Evolutionary conservation across 2,329 filamentous ascomycete species (phyloP), one percentile per base, ranked within the genome.

Genomic region (Falciphora oryzae): DNA sequence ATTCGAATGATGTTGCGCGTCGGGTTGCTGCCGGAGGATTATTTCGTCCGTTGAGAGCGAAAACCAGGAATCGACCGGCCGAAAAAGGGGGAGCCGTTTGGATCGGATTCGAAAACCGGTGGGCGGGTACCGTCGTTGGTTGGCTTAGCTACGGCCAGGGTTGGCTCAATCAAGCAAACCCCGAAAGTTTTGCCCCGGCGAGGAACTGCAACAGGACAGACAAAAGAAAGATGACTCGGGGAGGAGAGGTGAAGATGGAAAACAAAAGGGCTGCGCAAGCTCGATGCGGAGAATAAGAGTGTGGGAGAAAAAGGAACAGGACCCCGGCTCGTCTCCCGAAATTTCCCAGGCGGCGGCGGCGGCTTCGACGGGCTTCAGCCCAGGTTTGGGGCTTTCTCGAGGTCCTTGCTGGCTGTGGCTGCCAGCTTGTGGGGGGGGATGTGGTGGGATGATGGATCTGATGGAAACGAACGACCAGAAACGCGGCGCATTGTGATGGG

Each of bases 111-210:
- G 44, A 25, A 53, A 53, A 53, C 44, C 22, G 44, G 44, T 53
- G 44, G 44, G n/a, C 44, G 44, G 44, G 44, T 53, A 25, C 44
- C 18, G 27, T 35, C 50, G 32, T 10, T 61, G 53, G 61, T 31
- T 56, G 61, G 13, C 61, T 57, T 53, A 57, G 59, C 57, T 63
- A 65, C 57, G 64, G 28, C 31, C 44, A 28, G 59, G 28, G 56
- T 25, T 53, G 44, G 44, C 18, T 53, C 44, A 53, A 53, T 53
- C 38, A 64, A 50, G 57, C 57, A 62, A 58, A 31, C 57, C 7
- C 44, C 18, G 6, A 64, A 16, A 25, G 22, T 22, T n/a, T 11
- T 18, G 44, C 18, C 18, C 16, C 13, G 6, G 38, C 16, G 38
- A 44, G 38, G 16, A 22, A 44, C 38, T 16, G 38, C 18, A 14